Evolutionary conservation across 1,284 basidiomycete genomes (phyloP).

Genomic region (Cryptococcus wingfieldii): DNA sequence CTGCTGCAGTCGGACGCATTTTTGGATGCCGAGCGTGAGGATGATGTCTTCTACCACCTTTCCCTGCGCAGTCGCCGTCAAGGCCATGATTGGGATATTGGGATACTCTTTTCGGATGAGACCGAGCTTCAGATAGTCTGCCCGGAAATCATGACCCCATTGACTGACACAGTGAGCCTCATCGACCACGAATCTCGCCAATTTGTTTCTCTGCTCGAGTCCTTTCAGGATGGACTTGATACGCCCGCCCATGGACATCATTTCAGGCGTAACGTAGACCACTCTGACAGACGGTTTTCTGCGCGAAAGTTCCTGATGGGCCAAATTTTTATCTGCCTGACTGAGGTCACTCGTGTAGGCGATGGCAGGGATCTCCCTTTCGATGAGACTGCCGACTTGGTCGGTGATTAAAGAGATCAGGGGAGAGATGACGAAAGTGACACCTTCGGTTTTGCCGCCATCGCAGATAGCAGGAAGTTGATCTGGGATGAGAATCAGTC

Average conservation of each 20-base stretch:
- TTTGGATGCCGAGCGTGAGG: slow-evolving; percentile 60
- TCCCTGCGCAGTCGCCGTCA: slow-evolving; percentile 88
- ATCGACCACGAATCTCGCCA: slow-evolving; percentile 91
- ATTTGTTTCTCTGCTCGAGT: slow-evolving; percentile 57
- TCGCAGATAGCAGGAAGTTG: slow-evolving; percentile 81
- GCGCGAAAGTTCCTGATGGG: slow-evolving; percentile 52
- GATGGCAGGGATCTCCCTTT: slow-evolving; percentile 66
- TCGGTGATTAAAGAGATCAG: slow-evolving; percentile 87
- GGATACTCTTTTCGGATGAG: slow-evolving; percentile 69
- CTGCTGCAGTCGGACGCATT: slow-evolving; percentile 63
- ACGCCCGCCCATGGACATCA: slow-evolving; percentile 62
- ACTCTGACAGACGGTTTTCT: slow-evolving; percentile 54
- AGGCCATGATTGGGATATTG: slow-evolving; percentile 83
- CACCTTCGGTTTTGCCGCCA: slow-evolving; percentile 66
- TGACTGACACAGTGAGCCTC: slow-evolving; percentile 86
- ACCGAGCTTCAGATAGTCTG: slow-evolving; percentile 59
- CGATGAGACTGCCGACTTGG: slow-evolving; percentile 70
- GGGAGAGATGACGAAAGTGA: slow-evolving; percentile 88
- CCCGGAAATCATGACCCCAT: slow-evolving; percentile 52
- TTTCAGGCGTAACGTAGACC: slow-evolving; percentile 93
- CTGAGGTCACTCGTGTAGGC: slow-evolving; percentile 64
- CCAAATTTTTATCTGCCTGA: slow-evolving; percentile 45
- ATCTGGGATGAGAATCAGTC: slow-evolving; percentile 33
- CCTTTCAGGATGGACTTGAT: slow-evolving; percentile 58
- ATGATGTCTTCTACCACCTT: slow-evolving; percentile 76